phyloP scores from a whole-genome alignment of 768 basidiomycete species.

The Lanmaoa pseudosensibilis region DNA sequence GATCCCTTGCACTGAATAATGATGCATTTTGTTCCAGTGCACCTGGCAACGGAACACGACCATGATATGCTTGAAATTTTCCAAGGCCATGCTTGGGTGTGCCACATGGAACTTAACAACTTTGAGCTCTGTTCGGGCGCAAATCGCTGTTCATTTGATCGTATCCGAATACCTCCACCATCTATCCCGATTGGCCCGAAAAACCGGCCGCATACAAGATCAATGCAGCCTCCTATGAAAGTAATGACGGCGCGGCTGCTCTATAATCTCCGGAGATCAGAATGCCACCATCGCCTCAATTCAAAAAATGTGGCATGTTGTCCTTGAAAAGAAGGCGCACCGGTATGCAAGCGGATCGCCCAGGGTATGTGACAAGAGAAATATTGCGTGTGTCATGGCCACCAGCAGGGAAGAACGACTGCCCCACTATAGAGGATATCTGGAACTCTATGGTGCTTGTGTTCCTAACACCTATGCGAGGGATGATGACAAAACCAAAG shows the following conservation, averaged over 20 bases:
- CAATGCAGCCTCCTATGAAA: neutral
- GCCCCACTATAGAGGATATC: neutral
- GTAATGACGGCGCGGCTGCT: neutral
- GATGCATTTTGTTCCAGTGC: neutral
- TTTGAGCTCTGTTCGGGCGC: neutral
- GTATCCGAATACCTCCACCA: neutral
- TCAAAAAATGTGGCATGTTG: neutral
- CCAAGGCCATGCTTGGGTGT: neutral
- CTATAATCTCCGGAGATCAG: neutral
- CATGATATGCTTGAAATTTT: neutral
- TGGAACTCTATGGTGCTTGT: neutral
- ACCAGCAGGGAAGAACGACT: neutral
- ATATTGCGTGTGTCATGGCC: neutral
- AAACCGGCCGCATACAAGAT: neutral
- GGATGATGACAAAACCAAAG: neutral
- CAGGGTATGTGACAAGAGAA: neutral
- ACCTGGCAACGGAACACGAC: neutral
- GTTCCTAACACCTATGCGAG: neutral
- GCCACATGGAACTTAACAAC: neutral
- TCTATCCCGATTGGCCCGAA: neutral
- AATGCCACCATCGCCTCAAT: neutral
- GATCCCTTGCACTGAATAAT: no score
- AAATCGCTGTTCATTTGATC: slow-evolving; percentile 1
- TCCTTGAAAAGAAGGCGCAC: neutral
- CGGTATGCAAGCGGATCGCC: neutral